Conservation (phyloP, 768 basidiomycete species). For the Hydnomerulius pinastri region DNA sequence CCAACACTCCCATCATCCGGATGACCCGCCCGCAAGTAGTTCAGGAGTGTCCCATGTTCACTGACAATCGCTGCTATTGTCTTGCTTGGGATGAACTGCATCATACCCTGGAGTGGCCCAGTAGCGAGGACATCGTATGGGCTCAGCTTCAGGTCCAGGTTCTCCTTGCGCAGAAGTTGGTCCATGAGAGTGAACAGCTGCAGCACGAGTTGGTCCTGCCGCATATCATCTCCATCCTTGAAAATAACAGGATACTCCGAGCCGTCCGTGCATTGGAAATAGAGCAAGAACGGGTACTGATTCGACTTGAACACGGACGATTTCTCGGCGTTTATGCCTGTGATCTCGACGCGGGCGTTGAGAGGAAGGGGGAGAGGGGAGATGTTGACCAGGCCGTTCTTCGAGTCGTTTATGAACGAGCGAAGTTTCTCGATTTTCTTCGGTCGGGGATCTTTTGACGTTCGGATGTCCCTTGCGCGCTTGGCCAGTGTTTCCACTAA, state of each 20-base stretch:
- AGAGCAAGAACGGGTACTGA: conserved; percentile 86
- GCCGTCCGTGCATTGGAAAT: conserved; percentile 84
- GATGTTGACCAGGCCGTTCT: conserved; percentile 80
- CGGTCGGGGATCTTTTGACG: conserved; percentile 88
- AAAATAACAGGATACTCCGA: conserved; percentile 94
- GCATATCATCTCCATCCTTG: conserved; percentile 98
- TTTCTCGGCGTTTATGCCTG: conserved; percentile 87
- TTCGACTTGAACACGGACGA: conserved; percentile 98
- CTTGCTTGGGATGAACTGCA: conserved; percentile 93
- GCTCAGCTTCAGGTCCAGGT: conserved; percentile 87
- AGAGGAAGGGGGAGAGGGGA: conserved; percentile 85
- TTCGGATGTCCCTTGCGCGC: conserved; percentile 83
- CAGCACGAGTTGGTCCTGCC: conserved; percentile 97
- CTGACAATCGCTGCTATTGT: conserved; percentile 93
- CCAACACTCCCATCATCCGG: conserved; percentile 95
- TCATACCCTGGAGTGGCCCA: conserved; percentile 91
- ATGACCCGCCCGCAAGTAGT: conserved; percentile 82
- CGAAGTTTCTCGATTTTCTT: conserved; percentile 98
- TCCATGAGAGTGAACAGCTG: conserved; percentile 99
- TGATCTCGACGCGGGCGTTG: conserved; percentile 82
- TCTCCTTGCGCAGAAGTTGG: conserved; percentile 88
- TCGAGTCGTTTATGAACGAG: conserved; percentile 80
- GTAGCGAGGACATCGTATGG: conserved; percentile 95
- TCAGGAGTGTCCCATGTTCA: conserved; percentile 85
- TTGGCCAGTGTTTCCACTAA: conserved; percentile 85